Conservation (phyloP, 2,329 filamentous ascomycete species). For the Epichloe aotearoae region DNA sequence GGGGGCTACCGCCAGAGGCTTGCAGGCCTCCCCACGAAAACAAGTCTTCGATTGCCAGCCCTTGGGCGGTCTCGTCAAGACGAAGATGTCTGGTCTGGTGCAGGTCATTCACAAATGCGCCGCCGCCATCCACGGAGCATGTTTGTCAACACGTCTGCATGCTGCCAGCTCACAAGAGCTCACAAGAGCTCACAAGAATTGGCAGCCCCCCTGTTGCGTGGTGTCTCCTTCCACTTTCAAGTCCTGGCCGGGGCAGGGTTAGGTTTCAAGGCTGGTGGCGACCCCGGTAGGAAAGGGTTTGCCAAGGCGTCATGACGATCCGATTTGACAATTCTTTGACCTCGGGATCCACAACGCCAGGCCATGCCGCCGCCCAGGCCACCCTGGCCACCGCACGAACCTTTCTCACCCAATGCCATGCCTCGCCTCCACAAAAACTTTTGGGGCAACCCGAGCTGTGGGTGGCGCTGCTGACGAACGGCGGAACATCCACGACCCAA, state of each 20-base stretch:
- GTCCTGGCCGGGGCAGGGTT: neutral
- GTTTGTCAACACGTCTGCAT: too few relatives aligned
- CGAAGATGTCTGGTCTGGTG: neutral
- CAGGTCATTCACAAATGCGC: too few relatives aligned
- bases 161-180: too few relatives aligned
- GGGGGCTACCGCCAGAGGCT: neutral
- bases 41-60: neutral
- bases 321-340: neutral
- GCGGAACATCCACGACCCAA: neutral
- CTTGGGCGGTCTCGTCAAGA: neutral
- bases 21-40: neutral
- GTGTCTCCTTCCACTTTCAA: neutral
- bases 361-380: neutral
- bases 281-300: neutral
- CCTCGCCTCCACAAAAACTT: neutral
- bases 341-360: neutral
- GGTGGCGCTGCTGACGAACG: neutral
- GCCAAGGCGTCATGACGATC: neutral
- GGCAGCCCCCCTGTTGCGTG: too few relatives aligned
- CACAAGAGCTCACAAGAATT: too few relatives aligned
- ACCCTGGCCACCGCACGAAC: neutral
- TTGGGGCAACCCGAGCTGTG: neutral
- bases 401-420: neutral
- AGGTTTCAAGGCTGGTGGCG: constrained; percentile 1
- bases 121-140: too few relatives aligned